These are phyloP conservation scores for Gastrolobium villosum DNA, from an alignment of 306 rosid genomes.

Conservation along the genomic window DNA sequence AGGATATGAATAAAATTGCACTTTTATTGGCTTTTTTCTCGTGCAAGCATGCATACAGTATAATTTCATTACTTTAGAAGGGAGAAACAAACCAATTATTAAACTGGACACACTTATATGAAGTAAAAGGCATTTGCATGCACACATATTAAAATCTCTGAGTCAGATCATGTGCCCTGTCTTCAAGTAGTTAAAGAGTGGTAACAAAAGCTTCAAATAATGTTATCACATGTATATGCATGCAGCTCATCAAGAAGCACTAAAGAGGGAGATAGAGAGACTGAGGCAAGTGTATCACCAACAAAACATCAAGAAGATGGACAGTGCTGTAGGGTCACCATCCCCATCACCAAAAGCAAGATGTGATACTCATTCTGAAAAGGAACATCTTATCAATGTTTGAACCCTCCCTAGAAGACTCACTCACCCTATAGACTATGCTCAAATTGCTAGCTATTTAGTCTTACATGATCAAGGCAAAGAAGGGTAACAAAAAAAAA, in stretches of 20 bases:
- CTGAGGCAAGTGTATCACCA: slow-evolving; percentile 86
- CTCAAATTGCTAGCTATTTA: slow-evolving; percentile 23
- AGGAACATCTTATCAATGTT: slow-evolving; percentile 70
- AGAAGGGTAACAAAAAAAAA: too few relatives aligned
- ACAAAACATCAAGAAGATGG: slow-evolving; percentile 80
- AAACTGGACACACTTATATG: slow-evolving; percentile 21
- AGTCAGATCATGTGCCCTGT: slow-evolving; percentile 51
- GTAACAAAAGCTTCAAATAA: slow-evolving; percentile 16
- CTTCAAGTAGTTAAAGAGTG: slow-evolving; percentile 27
- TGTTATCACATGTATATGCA: not conserved
- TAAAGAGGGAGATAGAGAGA: slow-evolving; percentile 96
- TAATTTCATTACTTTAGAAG: slow-evolving; percentile 20
- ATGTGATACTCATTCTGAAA: slow-evolving; percentile 55
- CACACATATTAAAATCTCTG: slow-evolving; percentile 33
- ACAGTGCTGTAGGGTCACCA: slow-evolving; percentile 56
- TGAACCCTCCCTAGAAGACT: slow-evolving; percentile 45
- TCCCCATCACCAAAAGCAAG: slow-evolving; percentile 52
- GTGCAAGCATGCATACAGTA: slow-evolving; percentile 39
- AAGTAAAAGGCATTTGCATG: slow-evolving; percentile 47
- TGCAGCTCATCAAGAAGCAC: slow-evolving; percentile 88
- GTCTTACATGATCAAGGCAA: not conserved
- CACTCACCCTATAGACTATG: not conserved
- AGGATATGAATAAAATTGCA: slow-evolving; percentile 14
- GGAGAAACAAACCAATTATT: slow-evolving; percentile 45
- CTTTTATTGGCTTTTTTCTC: slow-evolving; percentile 36